Conservation (phyloP, 2,329 filamentous ascomycete genomes). For the Mariannaea elegans region DNA sequence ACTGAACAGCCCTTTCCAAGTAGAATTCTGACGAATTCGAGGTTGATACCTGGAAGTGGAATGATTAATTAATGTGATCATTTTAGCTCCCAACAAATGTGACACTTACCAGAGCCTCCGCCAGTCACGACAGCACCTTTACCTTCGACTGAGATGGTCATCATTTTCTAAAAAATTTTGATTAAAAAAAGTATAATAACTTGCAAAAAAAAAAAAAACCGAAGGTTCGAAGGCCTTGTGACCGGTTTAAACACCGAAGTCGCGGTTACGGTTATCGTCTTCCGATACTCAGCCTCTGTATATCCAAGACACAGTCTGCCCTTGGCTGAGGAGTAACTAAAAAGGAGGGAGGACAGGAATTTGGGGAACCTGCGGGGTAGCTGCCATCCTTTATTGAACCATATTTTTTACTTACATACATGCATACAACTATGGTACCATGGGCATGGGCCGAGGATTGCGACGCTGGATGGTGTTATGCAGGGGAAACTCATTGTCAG, state of each 20-base stretch:
- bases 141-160: conserved; percentile 24
- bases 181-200: background rate
- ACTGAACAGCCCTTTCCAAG: conserved; percentile 49
- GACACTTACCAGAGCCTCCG: conserved; percentile 32
- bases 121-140: conserved; percentile 34
- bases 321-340: conserved; percentile 10
- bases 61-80: background rate
- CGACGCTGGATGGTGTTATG: background rate
- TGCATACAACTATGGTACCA: background rate
- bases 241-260: background rate
- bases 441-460: background rate
- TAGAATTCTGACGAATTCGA: conserved; percentile 46
- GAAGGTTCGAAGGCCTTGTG: no score
- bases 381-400: background rate
- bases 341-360: background rate
- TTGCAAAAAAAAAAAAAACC: background rate
- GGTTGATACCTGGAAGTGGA: conserved; percentile 46
- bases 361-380: conserved; percentile 20
- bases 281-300: conserved; percentile 14
- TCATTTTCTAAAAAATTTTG: conserved; percentile 9
- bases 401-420: no score
- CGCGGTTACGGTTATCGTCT: conserved; percentile 27
- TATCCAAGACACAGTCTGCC: background rate
- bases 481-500: background rate
- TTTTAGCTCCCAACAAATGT: background rate